Evolutionary conservation across 495 filamentous ascomycete genomes (phyloP).

Genomic region (Pyrenula massariospora): DNA sequence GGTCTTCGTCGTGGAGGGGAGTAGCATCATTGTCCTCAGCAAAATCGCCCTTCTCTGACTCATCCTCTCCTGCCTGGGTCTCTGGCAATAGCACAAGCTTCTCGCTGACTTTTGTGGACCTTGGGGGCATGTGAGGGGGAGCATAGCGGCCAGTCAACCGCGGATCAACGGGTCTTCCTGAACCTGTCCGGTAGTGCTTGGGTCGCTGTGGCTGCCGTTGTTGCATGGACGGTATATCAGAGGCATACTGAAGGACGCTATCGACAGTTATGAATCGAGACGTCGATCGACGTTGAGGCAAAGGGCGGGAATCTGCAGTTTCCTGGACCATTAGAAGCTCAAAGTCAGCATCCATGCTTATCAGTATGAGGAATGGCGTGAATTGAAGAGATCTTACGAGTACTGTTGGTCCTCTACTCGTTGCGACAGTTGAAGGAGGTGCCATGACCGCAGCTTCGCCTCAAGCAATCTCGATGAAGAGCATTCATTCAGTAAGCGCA

Average conservation of each 20-base stretch:
- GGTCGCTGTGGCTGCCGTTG: slow-evolving; percentile 58
- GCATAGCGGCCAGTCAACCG: slow-evolving; percentile 29
- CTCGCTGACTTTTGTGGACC: slow-evolving; percentile 86
- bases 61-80: slow-evolving; percentile 48
- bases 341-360: slow-evolving; percentile 1
- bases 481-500: too few species aligned
- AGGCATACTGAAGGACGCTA: slow-evolving; percentile 86
- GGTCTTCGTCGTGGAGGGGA: slow-evolving; percentile 72
- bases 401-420: not conserved
- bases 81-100: slow-evolving; percentile 94
- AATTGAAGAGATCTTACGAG: not conserved
- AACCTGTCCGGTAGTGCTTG: slow-evolving; percentile 37
- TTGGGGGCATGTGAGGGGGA: slow-evolving; percentile 71
- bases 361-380: not conserved
- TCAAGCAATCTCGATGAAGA: too few species aligned
- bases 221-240: slow-evolving; percentile 91
- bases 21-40: slow-evolving; percentile 49
- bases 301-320: slow-evolving; percentile 38
- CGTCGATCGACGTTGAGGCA: slow-evolving; percentile 24
- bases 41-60: slow-evolving; percentile 31
- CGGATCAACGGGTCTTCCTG: slow-evolving; percentile 23
- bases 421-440: not conserved
- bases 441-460: not conserved
- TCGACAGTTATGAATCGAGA: slow-evolving; percentile 84
- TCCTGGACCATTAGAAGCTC: slow-evolving; percentile 40